Percentiles rank a stretch among this genome's conserved stretches.
Conservation (phyloP, 306 rosid species). For the Sphenostylis stenocarpa region DNA sequence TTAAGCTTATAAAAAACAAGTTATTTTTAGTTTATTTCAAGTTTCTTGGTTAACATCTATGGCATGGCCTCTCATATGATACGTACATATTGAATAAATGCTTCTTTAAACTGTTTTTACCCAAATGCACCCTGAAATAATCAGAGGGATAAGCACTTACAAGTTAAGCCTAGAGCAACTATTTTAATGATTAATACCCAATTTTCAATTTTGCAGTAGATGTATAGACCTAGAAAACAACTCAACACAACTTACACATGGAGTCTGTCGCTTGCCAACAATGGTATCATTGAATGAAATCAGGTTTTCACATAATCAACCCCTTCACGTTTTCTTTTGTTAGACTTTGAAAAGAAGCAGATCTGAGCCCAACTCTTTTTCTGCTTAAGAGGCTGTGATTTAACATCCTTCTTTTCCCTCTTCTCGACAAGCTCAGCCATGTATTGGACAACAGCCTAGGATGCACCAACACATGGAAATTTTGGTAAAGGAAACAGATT, state of each 20-base stretch:
- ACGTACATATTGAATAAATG: not conserved
- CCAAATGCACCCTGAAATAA: not conserved
- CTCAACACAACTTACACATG: constrained; percentile 47
- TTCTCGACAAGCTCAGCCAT: constrained; percentile 68
- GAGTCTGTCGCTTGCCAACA: constrained; percentile 24
- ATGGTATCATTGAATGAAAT: constrained; percentile 29
- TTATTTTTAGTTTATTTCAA: not conserved
- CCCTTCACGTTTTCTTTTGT: constrained; percentile 74
- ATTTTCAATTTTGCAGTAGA: constrained; percentile 16
- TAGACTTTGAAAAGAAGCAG: constrained; percentile 67
- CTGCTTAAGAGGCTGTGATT: constrained; percentile 57
- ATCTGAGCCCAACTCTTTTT: constrained; percentile 78
- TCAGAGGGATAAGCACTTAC: not conserved
- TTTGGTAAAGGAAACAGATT: not conserved
- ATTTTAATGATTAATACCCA: not conserved
- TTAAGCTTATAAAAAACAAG: not conserved
- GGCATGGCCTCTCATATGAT: not conserved
- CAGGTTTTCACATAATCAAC: constrained; percentile 56
- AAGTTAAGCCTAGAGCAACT: not conserved
- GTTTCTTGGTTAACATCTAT: not conserved
- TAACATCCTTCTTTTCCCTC: constrained; percentile 54
- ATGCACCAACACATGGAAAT: constrained; percentile 35
- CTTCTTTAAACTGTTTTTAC: not conserved
- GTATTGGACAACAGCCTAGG: constrained; percentile 88
- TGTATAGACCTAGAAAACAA: constrained; percentile 25